phyloP scores from a whole-genome alignment of 768 basidiomycete genomes.

The Phlebiopsis flavidoalba region DNA sequence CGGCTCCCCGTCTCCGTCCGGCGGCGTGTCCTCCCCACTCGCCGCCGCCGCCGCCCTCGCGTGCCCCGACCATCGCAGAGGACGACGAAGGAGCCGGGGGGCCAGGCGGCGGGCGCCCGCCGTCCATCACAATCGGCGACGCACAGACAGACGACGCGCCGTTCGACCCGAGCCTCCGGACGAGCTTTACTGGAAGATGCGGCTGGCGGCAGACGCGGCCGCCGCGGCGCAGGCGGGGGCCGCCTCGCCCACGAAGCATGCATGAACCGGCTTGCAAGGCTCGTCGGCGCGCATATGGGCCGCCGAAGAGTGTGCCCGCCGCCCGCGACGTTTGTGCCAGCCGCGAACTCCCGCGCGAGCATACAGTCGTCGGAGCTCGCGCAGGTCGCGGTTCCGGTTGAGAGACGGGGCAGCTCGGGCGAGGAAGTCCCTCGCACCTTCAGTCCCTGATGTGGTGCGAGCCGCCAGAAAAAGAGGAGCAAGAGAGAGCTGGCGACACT shows the following conservation, averaged over 20 bases:
- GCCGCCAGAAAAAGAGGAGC: neutral
- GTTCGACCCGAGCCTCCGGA: slow-evolving; percentile 12
- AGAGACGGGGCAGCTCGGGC: neutral
- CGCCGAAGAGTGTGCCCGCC: neutral
- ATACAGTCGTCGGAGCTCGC: neutral
- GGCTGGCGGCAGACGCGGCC: neutral
- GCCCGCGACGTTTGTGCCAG: neutral
- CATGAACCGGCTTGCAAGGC: neutral
- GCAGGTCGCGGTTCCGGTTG: neutral
- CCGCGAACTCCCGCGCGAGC: neutral
- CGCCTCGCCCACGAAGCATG: neutral
- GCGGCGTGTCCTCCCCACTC: neutral
- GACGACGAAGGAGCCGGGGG: neutral
- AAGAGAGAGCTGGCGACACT: slow-evolving; percentile 3
- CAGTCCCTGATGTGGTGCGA: neutral
- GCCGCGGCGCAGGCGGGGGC: neutral
- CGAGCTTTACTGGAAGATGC: slow-evolving; percentile 1
- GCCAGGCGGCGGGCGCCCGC: no score
- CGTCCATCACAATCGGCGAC: slow-evolving; percentile 4
- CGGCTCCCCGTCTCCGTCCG: neutral
- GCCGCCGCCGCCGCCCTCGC: neutral
- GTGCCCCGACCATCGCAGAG: slow-evolving; percentile 5
- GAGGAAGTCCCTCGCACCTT: neutral
- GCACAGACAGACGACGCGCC: slow-evolving; percentile 9
- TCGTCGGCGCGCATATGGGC: neutral